Base-by-base conservation (phyloP, 306 rosid genomes). In the Quercus bicolor region DNA sequence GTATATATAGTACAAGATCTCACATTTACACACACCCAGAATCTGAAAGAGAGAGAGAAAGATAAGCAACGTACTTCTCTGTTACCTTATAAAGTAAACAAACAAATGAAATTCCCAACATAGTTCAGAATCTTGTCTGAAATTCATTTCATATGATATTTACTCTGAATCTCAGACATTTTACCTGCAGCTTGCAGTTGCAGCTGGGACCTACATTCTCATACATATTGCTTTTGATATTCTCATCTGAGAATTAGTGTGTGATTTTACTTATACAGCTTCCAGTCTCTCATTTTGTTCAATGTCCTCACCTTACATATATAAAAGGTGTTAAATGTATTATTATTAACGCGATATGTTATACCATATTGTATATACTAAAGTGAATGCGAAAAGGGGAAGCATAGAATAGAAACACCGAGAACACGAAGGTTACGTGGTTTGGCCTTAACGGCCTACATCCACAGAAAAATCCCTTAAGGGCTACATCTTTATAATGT, bases 1-100 rank as follows among this genome's bases (percentile, higher is more conserved):
- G 18, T 73, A 23, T n/a, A 4, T 37, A 11, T 3, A 8, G 6
- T 28, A 3, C 64, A 69, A 81, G 82, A 74, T 85, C 79, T 69
- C 40, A 52, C 66, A 33, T 33, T 56, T 70, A 5, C 55, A 73
- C 79, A 65, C n/a, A 5, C n/a, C 26, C 77, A 31, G 60, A n/a
- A 54, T 76, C 72, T 19, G 5, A 5, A 4, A 31, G 29, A 73
- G 62, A 56, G 76, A 45, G 73, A 29, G 68, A 79, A 54, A 60
- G 72, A 56, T 29, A 74, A 60, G 57, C 21, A 26, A 56, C 70
- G 37, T 40, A 59, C 68, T 24, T 1, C 26, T 24, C 26, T 24
- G 26, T 24, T 24, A 24, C 26, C 31, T 10, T 13, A 33, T 68
- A 11, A 43, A 14, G 14, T 76, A 5, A 23, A 10, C 77, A 34